Base-by-base conservation (phyloP, 2,329 filamentous ascomycete genomes). In the Penicillium sp. region DNA sequence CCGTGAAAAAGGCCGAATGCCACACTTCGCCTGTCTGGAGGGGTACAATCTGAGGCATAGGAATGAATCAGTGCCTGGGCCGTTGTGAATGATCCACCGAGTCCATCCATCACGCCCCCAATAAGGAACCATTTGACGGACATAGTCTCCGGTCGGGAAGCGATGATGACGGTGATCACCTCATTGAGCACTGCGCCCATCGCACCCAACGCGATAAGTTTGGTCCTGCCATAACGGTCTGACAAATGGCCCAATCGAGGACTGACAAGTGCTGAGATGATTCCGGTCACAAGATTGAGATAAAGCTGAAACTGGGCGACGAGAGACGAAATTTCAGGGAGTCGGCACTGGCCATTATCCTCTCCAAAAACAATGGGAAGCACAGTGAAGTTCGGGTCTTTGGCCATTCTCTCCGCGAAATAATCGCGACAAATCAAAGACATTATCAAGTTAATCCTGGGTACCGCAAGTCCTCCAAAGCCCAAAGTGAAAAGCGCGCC, bases 1-100 rank as follows among this genome's bases (percentile, higher is more conserved):
- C 90, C 91, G 64, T 97, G 90, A 63, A 97, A 87, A 68, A 92
- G 93, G 6, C 90, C 92, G 70, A 97, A 94, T 4, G 86, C 84
- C 7, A 95, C 88, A 54, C 87, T 89, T 18, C 94, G 85, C 65
- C 84, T 84, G 28, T 88, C 87, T 0, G 91, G 89, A 4, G 88
- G 79, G 0, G 91, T 93, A 71, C 90, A 96, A 71, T 99, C 94
- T 38, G 90, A 86, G 12, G 89, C 87, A 71, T 97, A 99, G 0
- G 93, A 90, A 69, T 95, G 87, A 21, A 85, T 86, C 52, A 95
- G 76, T 42, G 87, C 85, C 77, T 88, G 88, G 26, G 87, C 87
- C 0, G 90, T 84, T 1, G 91, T 95, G 69, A 96, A 96, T 0
- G 92, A 96, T 7, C 94, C 94, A 9, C 85, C 85, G 5, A 96